Base-by-base conservation (phyloP, 192 early-diverging fungal genomes). In the Chytriomyces sp. region DNA sequence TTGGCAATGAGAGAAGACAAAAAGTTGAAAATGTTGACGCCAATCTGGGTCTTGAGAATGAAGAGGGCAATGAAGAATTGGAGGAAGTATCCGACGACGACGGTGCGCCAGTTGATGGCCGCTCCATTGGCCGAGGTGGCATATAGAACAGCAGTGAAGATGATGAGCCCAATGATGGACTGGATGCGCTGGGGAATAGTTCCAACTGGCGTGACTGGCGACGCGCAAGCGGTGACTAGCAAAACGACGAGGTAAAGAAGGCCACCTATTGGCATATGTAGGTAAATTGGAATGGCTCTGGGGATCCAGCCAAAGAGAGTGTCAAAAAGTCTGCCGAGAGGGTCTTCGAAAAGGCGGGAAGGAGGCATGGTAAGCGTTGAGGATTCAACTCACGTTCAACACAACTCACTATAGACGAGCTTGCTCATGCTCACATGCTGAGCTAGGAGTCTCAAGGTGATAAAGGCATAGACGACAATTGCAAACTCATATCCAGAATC, bases 1-100 rank as follows among this genome's bases (percentile, higher is more conserved):
- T 64, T 58, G 39, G 79, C 67, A 22, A 86, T 81, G 52, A 87
- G 81, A 6, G 39, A 74, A 32, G 90, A 84, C 28, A 90, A 58
- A 86, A 88, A 92, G 3, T 81, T 69, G 80, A 96, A 94, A 70
- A 93, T 78, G 77, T 85, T 81, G 69, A 84, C 72, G 32, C 94
- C 94, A 70, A 87, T 82, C 39, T 74, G 61, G 31, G 91, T 91
- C 60, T 88, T 84, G 74, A 92, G 82, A 36, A 94, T 90, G 64
- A 94, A 86, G 55, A 94, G 82, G 34, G 89, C 94, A 64, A 96
- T 67, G 38, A 92, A 64, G 77, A 90, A 92, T 80, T 96, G 93
- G 61, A 91, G 36, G 36, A 92, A 75, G 32, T 89, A 74, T 22
- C 91, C 92, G 58, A 85, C 78, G 25, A 82, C 66, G 17, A 94